Evolutionary conservation across 768 basidiomycete species (phyloP), one percentile per base, ranked within the genome.

Genomic region (Pleurotus sapidus): DNA sequence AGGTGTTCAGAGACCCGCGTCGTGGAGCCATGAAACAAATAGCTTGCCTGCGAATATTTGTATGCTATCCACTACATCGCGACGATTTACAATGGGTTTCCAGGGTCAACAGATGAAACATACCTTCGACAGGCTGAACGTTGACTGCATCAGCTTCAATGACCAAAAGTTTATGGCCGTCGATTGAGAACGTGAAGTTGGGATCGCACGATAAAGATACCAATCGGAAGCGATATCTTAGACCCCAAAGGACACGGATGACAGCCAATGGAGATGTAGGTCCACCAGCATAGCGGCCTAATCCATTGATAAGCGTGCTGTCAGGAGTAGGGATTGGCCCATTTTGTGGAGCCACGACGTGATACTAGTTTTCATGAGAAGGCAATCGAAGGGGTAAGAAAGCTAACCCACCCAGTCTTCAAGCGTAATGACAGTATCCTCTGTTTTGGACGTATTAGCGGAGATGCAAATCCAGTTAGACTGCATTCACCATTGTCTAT

Each of bases 151-250:
- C 77, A 2, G 64, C 73, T 60, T 72, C 72, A 51, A 74, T 73
- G 54, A 54, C 37, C 64, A 70, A 34, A 59, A 71, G 39, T 43
- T 55, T 55, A 60, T 69, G 61, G 60, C 59, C 49, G 27, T 72
- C 66, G 12, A 71, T 60, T 0, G 64, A 66, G 61, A 71, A 72
- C 7, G 49, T 57, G 55, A 63, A 74, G 40, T 62, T 64, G 5
- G 73, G 69, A 18, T 69, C 64, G 59, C 78, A 78, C 27, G 76
- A 72, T 17, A 69, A 67, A 38, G 65, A 61, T 46, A 80, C 49
- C 4, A 84, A 18, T 5, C 82, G 78, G 67, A 83, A 77, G n/a
- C 82, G 72, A 56, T 79, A 72, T 14, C 34, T 37, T 2, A 56
- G 14, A 4, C 74, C 72, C 0, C 48, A 58, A 2, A 59, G 34